phyloP scores from a whole-genome alignment of 129 eudicot genomes.

The Artemisia tridentata region DNA sequence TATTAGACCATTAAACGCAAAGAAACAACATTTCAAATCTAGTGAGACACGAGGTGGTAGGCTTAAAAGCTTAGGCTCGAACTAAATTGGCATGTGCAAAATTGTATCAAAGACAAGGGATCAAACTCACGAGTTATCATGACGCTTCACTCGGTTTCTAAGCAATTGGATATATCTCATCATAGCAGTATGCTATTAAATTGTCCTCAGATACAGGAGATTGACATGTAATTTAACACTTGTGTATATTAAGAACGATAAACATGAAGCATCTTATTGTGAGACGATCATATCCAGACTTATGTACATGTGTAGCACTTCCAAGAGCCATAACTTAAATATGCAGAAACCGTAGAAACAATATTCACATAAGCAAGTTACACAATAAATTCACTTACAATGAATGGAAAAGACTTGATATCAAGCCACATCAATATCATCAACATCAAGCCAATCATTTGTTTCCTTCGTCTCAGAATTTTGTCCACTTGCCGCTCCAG shows the following conservation, averaged over 20 bases:
- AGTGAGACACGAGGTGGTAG: too few species aligned
- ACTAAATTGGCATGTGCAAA: too few species aligned
- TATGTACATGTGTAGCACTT: constrained; percentile 29
- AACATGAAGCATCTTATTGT: constrained; percentile 25
- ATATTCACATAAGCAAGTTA: constrained; percentile 29
- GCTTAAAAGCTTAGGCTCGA: too few species aligned
- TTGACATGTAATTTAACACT: too few species aligned
- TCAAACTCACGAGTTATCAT: too few species aligned
- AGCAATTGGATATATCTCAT: too few species aligned
- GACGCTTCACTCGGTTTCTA: too few species aligned
- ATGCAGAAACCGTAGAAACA: constrained; percentile 16
- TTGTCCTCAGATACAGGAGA: too few species aligned
- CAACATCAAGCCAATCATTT: constrained; percentile 83
- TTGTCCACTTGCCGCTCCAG: constrained; percentile 49
- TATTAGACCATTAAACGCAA: too few species aligned
- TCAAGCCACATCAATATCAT: constrained; percentile 67
- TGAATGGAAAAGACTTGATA: constrained; percentile 10
- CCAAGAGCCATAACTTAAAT: constrained; percentile 12
- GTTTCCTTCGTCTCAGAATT: constrained; percentile 52
- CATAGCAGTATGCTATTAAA: too few species aligned
- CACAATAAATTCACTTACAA: constrained; percentile 22
- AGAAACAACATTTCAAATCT: too few species aligned
- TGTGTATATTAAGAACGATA: background rate
- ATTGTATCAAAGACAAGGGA: too few species aligned
- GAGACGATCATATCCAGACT: constrained; percentile 26